Evolutionary conservation across 2,329 filamentous ascomycete species (phyloP).

Genomic region (Colletotrichum karsti): DNA sequence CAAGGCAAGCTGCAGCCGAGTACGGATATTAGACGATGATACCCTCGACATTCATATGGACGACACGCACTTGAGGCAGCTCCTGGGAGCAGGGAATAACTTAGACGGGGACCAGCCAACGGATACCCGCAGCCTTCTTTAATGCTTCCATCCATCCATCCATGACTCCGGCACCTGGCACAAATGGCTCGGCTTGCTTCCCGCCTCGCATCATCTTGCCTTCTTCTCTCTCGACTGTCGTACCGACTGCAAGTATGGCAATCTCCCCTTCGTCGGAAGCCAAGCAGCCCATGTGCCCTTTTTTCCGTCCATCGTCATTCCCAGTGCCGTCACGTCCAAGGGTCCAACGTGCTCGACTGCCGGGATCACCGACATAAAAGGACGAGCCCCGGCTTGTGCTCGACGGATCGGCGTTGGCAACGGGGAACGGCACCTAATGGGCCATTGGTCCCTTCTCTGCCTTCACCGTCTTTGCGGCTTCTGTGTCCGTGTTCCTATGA

Average conservation of each 20-base stretch:
- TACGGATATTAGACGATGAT: background rate
- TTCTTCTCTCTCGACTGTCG: background rate
- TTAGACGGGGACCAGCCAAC: background rate
- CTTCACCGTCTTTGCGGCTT: background rate
- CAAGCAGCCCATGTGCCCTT: conserved; percentile 7
- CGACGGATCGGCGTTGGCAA: conserved; percentile 9
- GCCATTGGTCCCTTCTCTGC: background rate
- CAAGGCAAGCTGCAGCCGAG: background rate
- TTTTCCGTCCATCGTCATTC: conserved; percentile 6
- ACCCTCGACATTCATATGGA: conserved; percentile 4
- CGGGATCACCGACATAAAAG: conserved; percentile 15
- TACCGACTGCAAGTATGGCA: background rate
- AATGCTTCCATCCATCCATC: conserved; percentile 19
- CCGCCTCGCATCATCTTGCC: background rate
- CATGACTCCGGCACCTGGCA: conserved; percentile 16
- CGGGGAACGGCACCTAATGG: background rate
- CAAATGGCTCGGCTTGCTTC: conserved; percentile 9
- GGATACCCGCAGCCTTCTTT: conserved; percentile 14
- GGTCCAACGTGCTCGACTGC: background rate
- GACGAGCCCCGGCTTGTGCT: conserved; percentile 3
- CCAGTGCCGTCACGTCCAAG: background rate
- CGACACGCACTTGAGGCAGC: conserved; percentile 19
- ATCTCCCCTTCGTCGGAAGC: background rate
- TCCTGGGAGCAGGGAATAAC: conserved; percentile 14
- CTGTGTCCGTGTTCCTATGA: background rate